phyloP scores from a whole-genome alignment of 257 asterid genomes.

The Asclepias syriaca region DNA sequence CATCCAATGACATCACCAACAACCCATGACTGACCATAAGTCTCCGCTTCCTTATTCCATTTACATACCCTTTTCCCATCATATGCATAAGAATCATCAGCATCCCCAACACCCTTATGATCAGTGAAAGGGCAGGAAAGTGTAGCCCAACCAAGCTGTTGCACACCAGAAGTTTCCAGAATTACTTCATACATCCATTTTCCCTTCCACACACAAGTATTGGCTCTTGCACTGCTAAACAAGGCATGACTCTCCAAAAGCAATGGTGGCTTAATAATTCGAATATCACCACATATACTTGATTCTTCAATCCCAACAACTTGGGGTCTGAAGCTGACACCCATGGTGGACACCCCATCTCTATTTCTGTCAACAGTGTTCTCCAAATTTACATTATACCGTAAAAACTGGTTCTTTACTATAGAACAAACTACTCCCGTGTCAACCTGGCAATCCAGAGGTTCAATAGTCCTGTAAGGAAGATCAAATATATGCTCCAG shows the following conservation, averaged over 20 bases:
- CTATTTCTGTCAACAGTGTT: conserved; percentile 24
- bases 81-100: conserved; percentile 88
- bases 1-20: conserved; percentile 96
- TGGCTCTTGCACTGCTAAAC: conserved; percentile 83
- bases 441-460: conserved; percentile 50
- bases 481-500: conserved; percentile 86
- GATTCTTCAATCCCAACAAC: conserved; percentile 67
- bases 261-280: conserved; percentile 57
- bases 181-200: conserved; percentile 98
- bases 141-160: conserved; percentile 96
- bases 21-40: conserved; percentile 92
- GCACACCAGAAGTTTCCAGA: conserved; percentile 88
- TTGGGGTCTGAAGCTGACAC: conserved; percentile 34
- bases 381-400: conserved; percentile 42
- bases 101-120: conserved; percentile 91
- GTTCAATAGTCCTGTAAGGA: conserved; percentile 58
- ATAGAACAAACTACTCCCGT: conserved; percentile 44
- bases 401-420: conserved; percentile 50
- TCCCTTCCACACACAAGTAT: conserved; percentile 93
- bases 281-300: conserved; percentile 78
- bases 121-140: conserved; percentile 81
- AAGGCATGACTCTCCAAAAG: conserved; percentile 83
- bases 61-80: conserved; percentile 89
- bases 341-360: conserved; percentile 54
- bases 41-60: conserved; percentile 78